Evolutionary conservation across 2,329 filamentous ascomycete species (phyloP), one percentile per base, ranked within the genome.

Genomic region (Microdochium bolleyi): DNA sequence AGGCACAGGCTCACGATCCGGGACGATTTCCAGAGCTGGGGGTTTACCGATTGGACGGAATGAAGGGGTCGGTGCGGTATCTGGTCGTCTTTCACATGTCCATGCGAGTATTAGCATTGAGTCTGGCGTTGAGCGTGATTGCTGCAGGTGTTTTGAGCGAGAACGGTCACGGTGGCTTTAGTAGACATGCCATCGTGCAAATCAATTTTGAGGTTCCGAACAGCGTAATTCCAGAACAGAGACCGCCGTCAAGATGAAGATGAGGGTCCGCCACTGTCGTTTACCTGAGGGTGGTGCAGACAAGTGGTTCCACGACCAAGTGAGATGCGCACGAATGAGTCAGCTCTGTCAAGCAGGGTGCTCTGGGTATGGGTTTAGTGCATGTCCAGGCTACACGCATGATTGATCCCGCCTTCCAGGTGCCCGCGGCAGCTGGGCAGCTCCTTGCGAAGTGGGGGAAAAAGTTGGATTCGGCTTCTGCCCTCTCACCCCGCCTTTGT

Each of bases 1-100:
- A 83, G 87, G 58, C 78, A 85, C 61, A 80, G 80, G 53, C 72
- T 95, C 62, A 79, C 82, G 34, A 79, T 96, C 56, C 74, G 77
- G 24, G 84, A 92, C 62, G 80, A 79, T 19, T 81, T 79, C 37
- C 67, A 75, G 57, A 76, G 71, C 48, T 94, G 88, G 84, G 74
- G 79, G 50, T 77, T 89, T 57, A 70, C 70, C 38, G 73, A 79
- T 41, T 88, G 84, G 85, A 66, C 67, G 49, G 69, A 72, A 49
- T 55, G 57, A 58, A 59, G 60, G 55, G 56, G 58, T 60, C 60
- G 58, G 56, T 19, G 21, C 9, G 21, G 11, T 27, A 11, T 16
- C 13, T 30, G 24, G 19, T 49, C 14, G 11, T 7, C 3, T 49
- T 30, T 25, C 27, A 22, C 5, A 16, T 48, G 3, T 22, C 9